Evolutionary conservation across 1,139 yeast genomes (phyloP), one percentile per base, ranked within the genome.

Genomic region (Lodderomyces orthopsilosis): DNA sequence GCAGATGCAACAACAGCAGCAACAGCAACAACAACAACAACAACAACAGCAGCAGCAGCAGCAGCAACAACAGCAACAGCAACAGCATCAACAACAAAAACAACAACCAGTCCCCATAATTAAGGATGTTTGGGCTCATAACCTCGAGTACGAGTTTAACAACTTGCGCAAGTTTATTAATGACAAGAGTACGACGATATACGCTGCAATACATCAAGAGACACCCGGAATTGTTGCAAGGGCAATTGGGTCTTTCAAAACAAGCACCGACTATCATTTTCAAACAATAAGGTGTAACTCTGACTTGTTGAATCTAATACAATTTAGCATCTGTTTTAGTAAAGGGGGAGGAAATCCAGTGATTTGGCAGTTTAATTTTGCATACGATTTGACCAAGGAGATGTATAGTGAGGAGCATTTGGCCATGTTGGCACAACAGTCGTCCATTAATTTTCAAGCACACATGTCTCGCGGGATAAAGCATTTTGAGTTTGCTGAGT

Each of bases 211-310:
- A 42, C 85, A 91, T 55, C 91, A 95, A 46, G 97, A 93, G 62
- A 90, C 93, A 59, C 97, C 97, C 0, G 98, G 98, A 0, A 88
- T 94, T 27, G 87, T 93, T 21, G 96, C 96, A 1, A 78, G 98
- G 53, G 98, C 98, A 10, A 88, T 93, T 49, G 98, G 98, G n/a
- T 81, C 90, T 9, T 93, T 93, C 66, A 83, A 89, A 56, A 82
- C 94, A 8, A 86, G 94, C 12, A 78, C 88, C 23, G 98, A 93
- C 62, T 93, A 90, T 63, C 98, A 93, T 63, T 93, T 93, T 61
- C 98, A 93, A 64, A 93, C 98, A 0, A 77, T 93, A 65, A 77
- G 98, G 57, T 77, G 95, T 8, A 93, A 93, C 62, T 88, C 94
- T 2, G 98, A 94, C 63, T 73, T 93, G 45, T 68, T 91, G 51